Conservation (phyloP, 1,284 basidiomycete genomes). For the Pyrrhoderma lamaoense region DNA sequence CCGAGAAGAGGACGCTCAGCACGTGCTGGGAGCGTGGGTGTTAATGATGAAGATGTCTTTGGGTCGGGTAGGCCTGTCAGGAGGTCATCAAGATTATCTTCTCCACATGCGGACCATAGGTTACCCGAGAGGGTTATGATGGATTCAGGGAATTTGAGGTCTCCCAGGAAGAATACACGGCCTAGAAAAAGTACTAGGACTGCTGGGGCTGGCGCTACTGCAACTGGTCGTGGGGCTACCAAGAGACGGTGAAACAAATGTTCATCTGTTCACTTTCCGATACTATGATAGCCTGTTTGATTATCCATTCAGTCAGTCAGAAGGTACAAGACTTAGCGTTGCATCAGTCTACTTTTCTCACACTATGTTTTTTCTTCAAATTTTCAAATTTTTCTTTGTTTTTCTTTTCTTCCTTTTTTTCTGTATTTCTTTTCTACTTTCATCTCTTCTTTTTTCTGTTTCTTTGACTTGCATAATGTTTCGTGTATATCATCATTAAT, state of each 20-base stretch:
- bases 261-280: too few species aligned
- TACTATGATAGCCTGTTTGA: too few species aligned
- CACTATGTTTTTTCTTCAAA: background rate
- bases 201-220: conserved; percentile 14
- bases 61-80: conserved; percentile 15
- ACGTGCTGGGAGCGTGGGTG: conserved; percentile 9
- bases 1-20: conserved; percentile 3
- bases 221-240: conserved; percentile 17
- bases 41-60: conserved; percentile 12
- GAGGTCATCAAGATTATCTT: conserved; percentile 18
- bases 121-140: background rate
- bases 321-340: too few species aligned
- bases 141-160: conserved; percentile 5
- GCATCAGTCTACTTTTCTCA: conserved; percentile 1
- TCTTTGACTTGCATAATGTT: too few species aligned
- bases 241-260: conserved; percentile 10
- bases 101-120: too few species aligned
- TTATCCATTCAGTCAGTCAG: too few species aligned
- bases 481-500: too few species aligned
- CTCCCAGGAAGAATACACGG: conserved; percentile 8
- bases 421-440: background rate
- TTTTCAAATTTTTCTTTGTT: background rate
- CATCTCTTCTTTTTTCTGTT: too few species aligned
- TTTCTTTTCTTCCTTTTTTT: conserved; percentile 1
- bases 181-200: conserved; percentile 15